Evolutionary conservation across 768 basidiomycete genomes (phyloP).

Genomic region (Russula vinacea): DNA sequence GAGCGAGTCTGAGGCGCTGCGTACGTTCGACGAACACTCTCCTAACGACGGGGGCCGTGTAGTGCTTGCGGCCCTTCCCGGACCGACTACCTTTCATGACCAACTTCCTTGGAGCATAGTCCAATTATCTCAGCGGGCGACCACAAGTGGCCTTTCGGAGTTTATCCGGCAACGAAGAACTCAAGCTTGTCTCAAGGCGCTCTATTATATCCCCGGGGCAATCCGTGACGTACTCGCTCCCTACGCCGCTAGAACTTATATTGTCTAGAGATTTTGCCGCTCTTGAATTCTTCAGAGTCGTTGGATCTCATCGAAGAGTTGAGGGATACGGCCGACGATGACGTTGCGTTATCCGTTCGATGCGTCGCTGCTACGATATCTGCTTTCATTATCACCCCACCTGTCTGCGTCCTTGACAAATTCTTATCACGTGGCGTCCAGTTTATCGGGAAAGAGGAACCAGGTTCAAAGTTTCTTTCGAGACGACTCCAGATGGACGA

Average conservation of each 20-base stretch:
- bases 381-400: not conserved
- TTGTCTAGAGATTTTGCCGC: not conserved
- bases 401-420: not conserved
- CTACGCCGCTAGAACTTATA: not conserved
- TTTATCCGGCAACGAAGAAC: not conserved
- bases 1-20: not conserved
- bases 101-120: slow-evolving; percentile 5
- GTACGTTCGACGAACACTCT: not conserved
- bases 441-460: not conserved
- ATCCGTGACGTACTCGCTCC: not conserved
- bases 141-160: not conserved
- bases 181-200: not conserved
- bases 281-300: not conserved
- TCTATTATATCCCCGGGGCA: not conserved
- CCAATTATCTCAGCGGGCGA: not conserved
- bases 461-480: not conserved
- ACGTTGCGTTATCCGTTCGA: not conserved
- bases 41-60: not conserved
- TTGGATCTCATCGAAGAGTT: not conserved
- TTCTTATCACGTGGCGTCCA: not conserved
- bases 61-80: slow-evolving; percentile 5
- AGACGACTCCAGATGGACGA: not conserved
- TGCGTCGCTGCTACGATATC: not conserved
- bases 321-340: not conserved
- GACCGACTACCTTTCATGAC: not conserved